Evolutionary conservation across 2,329 filamentous ascomycete genomes (phyloP).

Genomic region (Zalaria obscura): DNA sequence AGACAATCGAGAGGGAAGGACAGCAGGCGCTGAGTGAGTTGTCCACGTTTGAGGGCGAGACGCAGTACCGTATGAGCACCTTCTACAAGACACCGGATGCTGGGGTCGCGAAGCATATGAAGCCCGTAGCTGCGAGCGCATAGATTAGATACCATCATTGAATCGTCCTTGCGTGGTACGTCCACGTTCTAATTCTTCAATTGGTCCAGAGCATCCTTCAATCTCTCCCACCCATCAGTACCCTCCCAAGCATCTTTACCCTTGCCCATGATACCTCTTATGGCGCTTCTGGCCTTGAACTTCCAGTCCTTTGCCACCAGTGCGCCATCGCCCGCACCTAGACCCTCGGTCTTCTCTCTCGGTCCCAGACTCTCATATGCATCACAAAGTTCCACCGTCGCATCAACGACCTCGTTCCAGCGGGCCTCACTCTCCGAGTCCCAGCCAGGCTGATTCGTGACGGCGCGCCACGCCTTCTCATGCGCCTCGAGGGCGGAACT

Average conservation of each 20-base stretch:
- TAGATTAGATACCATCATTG: too few relatives aligned
- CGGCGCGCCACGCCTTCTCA: slow-evolving; percentile 79
- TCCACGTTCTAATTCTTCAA: slow-evolving; percentile 15
- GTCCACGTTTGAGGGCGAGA: slow-evolving; percentile 39
- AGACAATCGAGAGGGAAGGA: slow-evolving; percentile 39
- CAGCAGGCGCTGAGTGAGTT: slow-evolving; percentile 37
- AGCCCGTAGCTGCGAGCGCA: too few relatives aligned
- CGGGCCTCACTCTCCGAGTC: slow-evolving; percentile 44
- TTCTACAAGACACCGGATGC: slow-evolving; percentile 24
- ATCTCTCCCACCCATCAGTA: slow-evolving; percentile 48
- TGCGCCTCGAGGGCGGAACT: slow-evolving; percentile 63
- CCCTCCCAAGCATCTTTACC: slow-evolving; percentile 75
- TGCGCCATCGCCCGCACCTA: slow-evolving; percentile 35
- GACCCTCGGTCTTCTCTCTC: slow-evolving; percentile 36
- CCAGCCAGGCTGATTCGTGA: slow-evolving; percentile 40
- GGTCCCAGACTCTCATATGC: slow-evolving; percentile 61
- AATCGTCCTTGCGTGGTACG: too few relatives aligned
- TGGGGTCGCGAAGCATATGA: background rate
- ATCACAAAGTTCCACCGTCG: slow-evolving; percentile 70
- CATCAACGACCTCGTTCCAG: slow-evolving; percentile 60
- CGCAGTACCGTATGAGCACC: slow-evolving; percentile 42
- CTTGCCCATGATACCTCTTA: slow-evolving; percentile 70
- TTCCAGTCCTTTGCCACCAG: slow-evolving; percentile 69
- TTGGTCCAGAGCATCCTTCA: slow-evolving; percentile 36
- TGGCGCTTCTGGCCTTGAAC: slow-evolving; percentile 73